These are phyloP conservation scores for Fomitopsis pulvina DNA, from an alignment of 768 basidiomycete species.

Conservation along the genomic window DNA sequence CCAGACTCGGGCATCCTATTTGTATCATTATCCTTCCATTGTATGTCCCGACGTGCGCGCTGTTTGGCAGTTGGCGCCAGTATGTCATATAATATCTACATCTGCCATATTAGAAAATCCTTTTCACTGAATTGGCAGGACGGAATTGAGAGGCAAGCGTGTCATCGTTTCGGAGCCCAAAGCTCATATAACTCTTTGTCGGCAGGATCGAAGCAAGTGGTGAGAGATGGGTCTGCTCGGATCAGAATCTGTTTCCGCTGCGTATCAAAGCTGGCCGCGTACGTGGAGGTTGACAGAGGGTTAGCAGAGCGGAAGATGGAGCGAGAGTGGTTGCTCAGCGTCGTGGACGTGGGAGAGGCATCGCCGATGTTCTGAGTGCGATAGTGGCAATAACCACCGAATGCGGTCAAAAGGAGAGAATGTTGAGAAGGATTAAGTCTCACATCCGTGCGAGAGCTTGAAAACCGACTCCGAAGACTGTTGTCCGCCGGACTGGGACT, in stretches of 20 bases:
- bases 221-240: constrained; percentile 57
- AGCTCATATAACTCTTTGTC: constrained; percentile 75
- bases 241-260: constrained; percentile 33
- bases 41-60: neutral
- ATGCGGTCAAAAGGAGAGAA: neutral
- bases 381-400: neutral
- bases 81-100: neutral
- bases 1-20: too few relatives aligned
- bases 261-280: constrained; percentile 16
- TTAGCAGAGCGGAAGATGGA: neutral
- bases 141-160: neutral
- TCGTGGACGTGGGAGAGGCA: constrained; percentile 16
- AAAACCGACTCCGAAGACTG: constrained; percentile 12
- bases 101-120: neutral
- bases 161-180: constrained; percentile 51
- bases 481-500: constrained; percentile 9
- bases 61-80: neutral
- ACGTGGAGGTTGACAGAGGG: constrained; percentile 1
- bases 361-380: constrained; percentile 1
- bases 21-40: neutral
- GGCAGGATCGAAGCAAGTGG: constrained; percentile 68
- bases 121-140: neutral
- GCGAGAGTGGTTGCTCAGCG: constrained; percentile 10
- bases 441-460: neutral
- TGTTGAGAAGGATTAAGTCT: constrained; percentile 2